Evolutionary conservation across 306 rosid species (phyloP).

Genomic region (Gillenia trifoliata): DNA sequence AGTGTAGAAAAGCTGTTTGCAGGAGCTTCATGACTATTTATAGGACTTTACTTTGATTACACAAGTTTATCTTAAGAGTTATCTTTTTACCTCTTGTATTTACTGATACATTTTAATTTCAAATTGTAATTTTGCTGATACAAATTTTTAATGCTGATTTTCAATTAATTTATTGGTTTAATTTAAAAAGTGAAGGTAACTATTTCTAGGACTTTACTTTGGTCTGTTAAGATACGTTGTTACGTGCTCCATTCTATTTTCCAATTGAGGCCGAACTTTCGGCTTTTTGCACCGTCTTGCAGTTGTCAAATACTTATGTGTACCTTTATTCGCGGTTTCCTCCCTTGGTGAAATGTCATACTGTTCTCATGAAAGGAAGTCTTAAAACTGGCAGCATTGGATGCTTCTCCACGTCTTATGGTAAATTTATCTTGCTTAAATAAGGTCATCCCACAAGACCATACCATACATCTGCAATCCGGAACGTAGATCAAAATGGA

Average conservation of each 20-base stretch:
- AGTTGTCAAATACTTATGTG: constrained; percentile 60
- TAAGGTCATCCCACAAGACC: constrained; percentile 98
- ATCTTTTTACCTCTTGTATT: background rate
- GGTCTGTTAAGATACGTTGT: no score
- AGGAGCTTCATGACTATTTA: background rate
- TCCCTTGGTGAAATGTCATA: constrained; percentile 88
- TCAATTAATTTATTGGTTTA: no score
- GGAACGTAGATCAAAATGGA: constrained; percentile 5
- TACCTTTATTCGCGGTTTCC: constrained; percentile 60
- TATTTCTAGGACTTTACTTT: no score
- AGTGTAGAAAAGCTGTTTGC: background rate
- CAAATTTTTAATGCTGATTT: no score
- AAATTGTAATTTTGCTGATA: no score
- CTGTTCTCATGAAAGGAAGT: constrained; percentile 71
- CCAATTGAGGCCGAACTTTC: no score
- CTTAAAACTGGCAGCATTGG: constrained; percentile 55
- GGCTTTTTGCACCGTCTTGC: no score
- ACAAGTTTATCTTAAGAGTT: background rate
- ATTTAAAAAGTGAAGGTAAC: no score
- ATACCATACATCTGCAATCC: constrained; percentile 97
- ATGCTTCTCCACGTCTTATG: constrained; percentile 65
- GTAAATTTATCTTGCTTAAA: constrained; percentile 28
- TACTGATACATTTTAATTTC: background rate
- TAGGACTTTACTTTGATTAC: background rate
- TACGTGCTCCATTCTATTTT: constrained; percentile 66